phyloP scores from a whole-genome alignment of 1,139 yeast genomes.

The Zygosaccharomyces pseudobailii region DNA sequence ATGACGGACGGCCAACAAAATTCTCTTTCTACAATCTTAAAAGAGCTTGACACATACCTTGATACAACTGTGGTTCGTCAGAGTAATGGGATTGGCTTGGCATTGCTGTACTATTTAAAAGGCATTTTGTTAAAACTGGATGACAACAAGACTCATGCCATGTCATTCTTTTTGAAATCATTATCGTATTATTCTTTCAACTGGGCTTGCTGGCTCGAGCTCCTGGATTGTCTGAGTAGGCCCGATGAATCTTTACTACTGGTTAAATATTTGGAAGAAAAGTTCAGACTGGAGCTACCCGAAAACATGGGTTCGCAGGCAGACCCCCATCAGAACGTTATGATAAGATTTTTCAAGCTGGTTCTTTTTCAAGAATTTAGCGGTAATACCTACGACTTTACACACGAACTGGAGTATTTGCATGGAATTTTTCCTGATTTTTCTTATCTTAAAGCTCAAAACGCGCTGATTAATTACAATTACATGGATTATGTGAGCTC shows the following conservation, averaged over 20 bases:
- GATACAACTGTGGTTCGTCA: slow-evolving; percentile 22
- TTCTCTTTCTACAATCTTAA: slow-evolving; percentile 30
- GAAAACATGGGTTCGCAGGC: slow-evolving; percentile 18
- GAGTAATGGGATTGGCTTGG: slow-evolving; percentile 32
- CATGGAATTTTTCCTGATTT: slow-evolving; percentile 61
- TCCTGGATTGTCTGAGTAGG: slow-evolving; percentile 58
- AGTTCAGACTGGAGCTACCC: slow-evolving; percentile 25
- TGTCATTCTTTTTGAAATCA: slow-evolving; percentile 54
- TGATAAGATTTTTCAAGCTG: slow-evolving; percentile 66
- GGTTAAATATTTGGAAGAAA: slow-evolving; percentile 39
- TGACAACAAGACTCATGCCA: slow-evolving; percentile 57
- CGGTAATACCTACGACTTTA: slow-evolving; percentile 55
- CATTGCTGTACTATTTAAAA: slow-evolving; percentile 59
- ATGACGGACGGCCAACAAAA: slow-evolving; percentile 24
- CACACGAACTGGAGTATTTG: slow-evolving; percentile 46
- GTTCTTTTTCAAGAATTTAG: slow-evolving; percentile 75
- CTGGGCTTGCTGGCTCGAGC: slow-evolving; percentile 93
- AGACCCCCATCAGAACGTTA: slow-evolving; percentile 35
- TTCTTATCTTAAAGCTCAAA: slow-evolving; percentile 70
- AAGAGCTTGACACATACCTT: slow-evolving; percentile 43
- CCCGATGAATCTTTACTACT: slow-evolving; percentile 58
- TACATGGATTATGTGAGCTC: slow-evolving; percentile 76
- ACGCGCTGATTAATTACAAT: slow-evolving; percentile 76
- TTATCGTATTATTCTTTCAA: slow-evolving; percentile 63
- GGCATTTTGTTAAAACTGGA: slow-evolving; percentile 64